Evolutionary conservation across 371 early-diverging fungal species (phyloP).

Genomic region (Mortierella sp.): DNA sequence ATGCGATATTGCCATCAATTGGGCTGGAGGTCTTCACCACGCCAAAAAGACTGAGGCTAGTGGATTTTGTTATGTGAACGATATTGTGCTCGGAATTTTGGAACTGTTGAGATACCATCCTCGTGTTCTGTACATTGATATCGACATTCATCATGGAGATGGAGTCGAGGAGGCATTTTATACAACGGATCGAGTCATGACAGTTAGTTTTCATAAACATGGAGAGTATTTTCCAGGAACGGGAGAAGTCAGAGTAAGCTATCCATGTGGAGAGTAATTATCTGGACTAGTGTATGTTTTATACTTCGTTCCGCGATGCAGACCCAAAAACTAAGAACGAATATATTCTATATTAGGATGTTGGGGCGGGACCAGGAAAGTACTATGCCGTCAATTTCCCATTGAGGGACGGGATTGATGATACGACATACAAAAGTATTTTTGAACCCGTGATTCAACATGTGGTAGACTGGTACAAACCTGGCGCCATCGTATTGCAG

Average conservation of each 20-base stretch:
- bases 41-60: constrained; percentile 97
- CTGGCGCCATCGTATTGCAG: constrained; percentile 98
- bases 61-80: constrained; percentile 99
- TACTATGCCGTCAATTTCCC: constrained; percentile 98
- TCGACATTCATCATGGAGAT: constrained; percentile 99
- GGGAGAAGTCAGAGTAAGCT: constrained; percentile 82
- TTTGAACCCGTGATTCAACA: constrained; percentile 93
- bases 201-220: constrained; percentile 98
- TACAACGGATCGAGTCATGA: constrained; percentile 99
- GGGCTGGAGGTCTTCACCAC: constrained; percentile 99
- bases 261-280: background rate
- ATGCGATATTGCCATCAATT: constrained; percentile 97
- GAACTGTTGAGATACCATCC: constrained; percentile 95
- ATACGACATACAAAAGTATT: constrained; percentile 89
- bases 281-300: too few relatives aligned
- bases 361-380: constrained; percentile 90
- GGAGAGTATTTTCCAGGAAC: constrained; percentile 99
- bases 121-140: constrained; percentile 99
- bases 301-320: too few relatives aligned
- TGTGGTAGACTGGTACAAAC: constrained; percentile 95
- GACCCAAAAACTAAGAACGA: background rate
- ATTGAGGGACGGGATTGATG: constrained; percentile 97
- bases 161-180: constrained; percentile 99
- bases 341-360: constrained; percentile 66
- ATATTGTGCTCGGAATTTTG: constrained; percentile 97